Base-by-base conservation (phyloP, 2,329 filamentous ascomycete genomes). In the Monascus ruber region DNA sequence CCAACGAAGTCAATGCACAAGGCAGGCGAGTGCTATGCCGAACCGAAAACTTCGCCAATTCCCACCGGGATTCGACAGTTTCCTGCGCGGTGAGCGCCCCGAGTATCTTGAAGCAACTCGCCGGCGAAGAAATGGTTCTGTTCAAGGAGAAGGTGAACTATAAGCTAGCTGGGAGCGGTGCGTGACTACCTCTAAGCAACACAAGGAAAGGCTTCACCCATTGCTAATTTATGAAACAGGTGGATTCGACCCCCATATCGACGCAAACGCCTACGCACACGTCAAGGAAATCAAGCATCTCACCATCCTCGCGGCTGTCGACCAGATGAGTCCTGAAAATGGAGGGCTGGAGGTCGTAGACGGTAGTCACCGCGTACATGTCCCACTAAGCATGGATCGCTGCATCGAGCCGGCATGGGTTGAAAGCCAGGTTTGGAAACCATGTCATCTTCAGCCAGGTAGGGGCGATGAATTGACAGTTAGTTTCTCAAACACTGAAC, bases 141-240 rank as follows among this genome's bases (percentile, higher is more conserved):
- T 66, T 67, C 52, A 66, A 66, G 33, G 62, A 66, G 40, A 66
- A 66, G 47, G 65, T 66, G 38, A 65, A 65, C 42, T 65, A 66
- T 46, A 64, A 66, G 42, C 50, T 64, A 5, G 52, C 62, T 2
- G 62, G 58, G n/a, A 63, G 62, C 41, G 62, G 60, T 49, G 31
- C 9, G 35, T 31, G 2, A n/a, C 26, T 40, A 7, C 34, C 6
- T n/a, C 11, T 28, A 4, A 7, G 8, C 37, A 5, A 26, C 24
- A 17, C 24, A 28, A 7, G 26, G 28, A 31, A 6, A 31, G 28
- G 28, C 28, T 6, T n/a, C n/a, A n/a, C n/a, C 28, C 28, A 6
- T 31, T 6, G 10, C 28, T 6, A 6, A 10, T 6, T 6, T 31
- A 10, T 10, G 6, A 24, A 31, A n/a, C 31, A 59, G 57, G 56